phyloP scores from a whole-genome alignment of 768 basidiomycete genomes.

The Pulveroboletus sp. region DNA sequence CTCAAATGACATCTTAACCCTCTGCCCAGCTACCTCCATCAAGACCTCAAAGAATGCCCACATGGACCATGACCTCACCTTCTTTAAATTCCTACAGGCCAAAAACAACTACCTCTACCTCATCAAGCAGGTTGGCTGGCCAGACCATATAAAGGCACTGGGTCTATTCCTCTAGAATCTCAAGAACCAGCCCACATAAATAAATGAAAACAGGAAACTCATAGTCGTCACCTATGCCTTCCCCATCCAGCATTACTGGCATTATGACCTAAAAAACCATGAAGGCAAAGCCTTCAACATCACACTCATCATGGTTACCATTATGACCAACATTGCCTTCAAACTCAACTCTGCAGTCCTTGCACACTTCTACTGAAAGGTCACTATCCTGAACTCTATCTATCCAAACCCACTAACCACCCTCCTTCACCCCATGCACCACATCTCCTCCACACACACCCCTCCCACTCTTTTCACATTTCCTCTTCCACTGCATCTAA shows the following conservation, averaged over 20 bases:
- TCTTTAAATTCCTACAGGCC: constrained; percentile 16
- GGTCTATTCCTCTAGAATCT: constrained; percentile 9
- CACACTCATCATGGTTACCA: neutral
- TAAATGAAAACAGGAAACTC: neutral
- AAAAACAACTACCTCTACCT: constrained; percentile 5
- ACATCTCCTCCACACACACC: no score
- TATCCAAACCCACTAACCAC: no score
- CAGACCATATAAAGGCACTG: neutral
- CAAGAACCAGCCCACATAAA: neutral
- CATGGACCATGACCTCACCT: constrained; percentile 16
- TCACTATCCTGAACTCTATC: neutral
- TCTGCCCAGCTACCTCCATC: no score
- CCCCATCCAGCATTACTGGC: neutral
- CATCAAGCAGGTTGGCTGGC: neutral
- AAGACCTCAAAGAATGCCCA: no score
- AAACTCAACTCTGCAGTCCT: neutral
- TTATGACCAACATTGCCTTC: neutral
- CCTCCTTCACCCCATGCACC: neutral
- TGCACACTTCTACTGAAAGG: neutral
- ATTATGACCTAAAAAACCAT: neutral
- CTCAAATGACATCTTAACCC: no score
- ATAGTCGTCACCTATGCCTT: neutral
- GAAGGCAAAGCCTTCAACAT: neutral
- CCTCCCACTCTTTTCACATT: no score
- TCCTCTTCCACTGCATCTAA: no score